Evolutionary conservation across 495 filamentous ascomycete genomes (phyloP).

Genomic region (Staphylotrichum longicolle): DNA sequence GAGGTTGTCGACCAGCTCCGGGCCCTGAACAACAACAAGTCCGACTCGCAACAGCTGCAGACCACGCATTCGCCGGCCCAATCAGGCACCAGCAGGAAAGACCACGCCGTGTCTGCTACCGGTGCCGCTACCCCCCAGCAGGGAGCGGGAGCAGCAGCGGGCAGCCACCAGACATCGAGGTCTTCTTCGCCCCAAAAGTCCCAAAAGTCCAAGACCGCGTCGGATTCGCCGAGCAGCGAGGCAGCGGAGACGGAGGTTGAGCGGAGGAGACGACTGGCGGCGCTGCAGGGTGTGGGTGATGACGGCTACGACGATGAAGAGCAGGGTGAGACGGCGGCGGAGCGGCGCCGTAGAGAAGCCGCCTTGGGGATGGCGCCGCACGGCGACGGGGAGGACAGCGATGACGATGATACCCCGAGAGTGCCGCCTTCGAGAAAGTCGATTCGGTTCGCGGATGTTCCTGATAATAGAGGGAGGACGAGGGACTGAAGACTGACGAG

Average conservation of each 20-base stretch:
- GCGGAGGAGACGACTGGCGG: constrained; percentile 43
- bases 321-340: constrained; percentile 73
- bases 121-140: constrained; percentile 10
- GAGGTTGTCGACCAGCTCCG: constrained; percentile 67
- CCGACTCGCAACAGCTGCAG: constrained; percentile 34
- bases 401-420: constrained; percentile 58
- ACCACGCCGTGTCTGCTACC: constrained; percentile 10
- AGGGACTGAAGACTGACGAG: not conserved
- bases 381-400: constrained; percentile 57
- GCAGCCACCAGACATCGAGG: constrained; percentile 21
- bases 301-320: constrained; percentile 39
- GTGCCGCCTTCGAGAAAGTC: constrained; percentile 43
- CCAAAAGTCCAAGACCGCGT: constrained; percentile 7
- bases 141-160: not conserved
- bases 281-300: constrained; percentile 28
- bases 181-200: constrained; percentile 17
- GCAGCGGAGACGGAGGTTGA: constrained; percentile 42
- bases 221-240: constrained; percentile 26
- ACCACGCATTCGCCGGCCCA: constrained; percentile 17
- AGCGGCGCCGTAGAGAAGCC: constrained; percentile 76
- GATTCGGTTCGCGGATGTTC: constrained; percentile 49
- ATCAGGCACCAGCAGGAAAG: constrained; percentile 12
- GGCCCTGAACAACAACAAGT: constrained; percentile 56
- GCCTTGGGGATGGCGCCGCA: constrained; percentile 65
- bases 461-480: constrained; percentile 25